Evolutionary conservation across 345 rosid genomes (phyloP).

Genomic region (Euphorbia pulcherrima): DNA sequence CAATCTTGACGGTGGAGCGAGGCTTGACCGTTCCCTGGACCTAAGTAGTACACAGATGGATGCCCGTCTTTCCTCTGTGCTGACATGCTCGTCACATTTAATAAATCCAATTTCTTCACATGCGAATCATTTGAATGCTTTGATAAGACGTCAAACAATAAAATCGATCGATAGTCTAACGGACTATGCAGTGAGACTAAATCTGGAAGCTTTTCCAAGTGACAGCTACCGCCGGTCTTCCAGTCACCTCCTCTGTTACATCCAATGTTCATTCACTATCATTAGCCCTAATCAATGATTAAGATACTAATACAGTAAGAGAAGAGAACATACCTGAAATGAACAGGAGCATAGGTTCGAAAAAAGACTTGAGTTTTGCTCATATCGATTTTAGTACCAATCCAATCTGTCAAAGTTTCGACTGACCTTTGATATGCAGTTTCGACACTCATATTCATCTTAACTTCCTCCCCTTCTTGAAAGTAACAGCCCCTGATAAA

Average conservation of each 20-base stretch:
- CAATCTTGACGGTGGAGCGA: conserved; percentile 77
- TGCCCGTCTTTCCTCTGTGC: conserved; percentile 82
- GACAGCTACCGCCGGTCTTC: conserved; percentile 82
- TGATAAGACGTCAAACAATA: conserved; percentile 42
- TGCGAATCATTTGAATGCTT: conserved; percentile 27
- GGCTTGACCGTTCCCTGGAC: conserved; percentile 46
- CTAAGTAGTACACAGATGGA: conserved; percentile 65
- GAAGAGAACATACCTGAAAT: conserved; percentile 26
- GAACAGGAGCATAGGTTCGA: conserved; percentile 35
- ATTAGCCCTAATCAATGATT: background rate
- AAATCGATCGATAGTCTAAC: conserved; percentile 40
- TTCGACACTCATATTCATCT: conserved; percentile 33
- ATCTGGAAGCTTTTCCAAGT: conserved; percentile 79
- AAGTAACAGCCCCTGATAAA: conserved; percentile 29
- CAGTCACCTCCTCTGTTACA: conserved; percentile 81
- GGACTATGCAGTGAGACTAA: conserved; percentile 43
- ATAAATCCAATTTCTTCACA: conserved; percentile 31
- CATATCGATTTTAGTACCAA: conserved; percentile 15
- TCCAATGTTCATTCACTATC: conserved; percentile 1
- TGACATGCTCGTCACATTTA: conserved; percentile 70
- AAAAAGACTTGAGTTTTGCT: conserved; percentile 29
- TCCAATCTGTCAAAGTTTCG: conserved; percentile 27
- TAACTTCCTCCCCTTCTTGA: conserved; percentile 26
- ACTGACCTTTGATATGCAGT: conserved; percentile 28
- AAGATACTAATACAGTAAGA: background rate